Percentiles rank a stretch among this genome's conserved stretches.
Evolutionary conservation across 2,329 filamentous ascomycete species (phyloP).

Genomic region (Penicillium sp.): DNA sequence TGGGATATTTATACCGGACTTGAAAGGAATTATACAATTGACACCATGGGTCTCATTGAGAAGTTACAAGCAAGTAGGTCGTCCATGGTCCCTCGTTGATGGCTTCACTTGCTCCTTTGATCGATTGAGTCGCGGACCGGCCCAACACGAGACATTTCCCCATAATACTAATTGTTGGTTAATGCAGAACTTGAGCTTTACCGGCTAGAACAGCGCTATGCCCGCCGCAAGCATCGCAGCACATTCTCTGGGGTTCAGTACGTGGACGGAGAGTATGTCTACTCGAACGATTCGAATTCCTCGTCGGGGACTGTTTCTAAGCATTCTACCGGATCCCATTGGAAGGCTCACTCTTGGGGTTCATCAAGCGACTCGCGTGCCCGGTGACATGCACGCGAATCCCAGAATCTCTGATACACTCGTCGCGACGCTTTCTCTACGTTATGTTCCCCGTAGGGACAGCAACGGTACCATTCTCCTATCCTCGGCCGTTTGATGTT

Average conservation of each 20-base stretch:
- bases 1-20: neutral
- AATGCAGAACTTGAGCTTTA: conserved; percentile 78
- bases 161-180: conserved; percentile 17
- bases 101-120: neutral
- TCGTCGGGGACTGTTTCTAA: conserved; percentile 46
- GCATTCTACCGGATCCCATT: conserved; percentile 41
- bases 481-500: conserved; percentile 16
- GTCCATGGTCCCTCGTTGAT: neutral
- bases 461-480: conserved; percentile 24
- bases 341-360: conserved; percentile 37
- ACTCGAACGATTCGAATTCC: conserved; percentile 53
- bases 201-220: conserved; percentile 94
- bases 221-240: conserved; percentile 84
- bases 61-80: conserved; percentile 57
- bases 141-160: neutral
- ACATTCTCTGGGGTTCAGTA: conserved; percentile 90
- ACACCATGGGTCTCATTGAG: conserved; percentile 55
- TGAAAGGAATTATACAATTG: neutral
- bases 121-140: neutral
- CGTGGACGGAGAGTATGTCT: conserved; percentile 94
- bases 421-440: conserved; percentile 26
- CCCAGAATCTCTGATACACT: conserved; percentile 10
- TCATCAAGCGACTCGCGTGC: conserved; percentile 35
- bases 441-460: conserved; percentile 29
- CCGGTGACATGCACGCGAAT: conserved; percentile 26